Evolutionary conservation across 176 grass and related monocot genomes (phyloP).

Genomic region (Oryza punctata): DNA sequence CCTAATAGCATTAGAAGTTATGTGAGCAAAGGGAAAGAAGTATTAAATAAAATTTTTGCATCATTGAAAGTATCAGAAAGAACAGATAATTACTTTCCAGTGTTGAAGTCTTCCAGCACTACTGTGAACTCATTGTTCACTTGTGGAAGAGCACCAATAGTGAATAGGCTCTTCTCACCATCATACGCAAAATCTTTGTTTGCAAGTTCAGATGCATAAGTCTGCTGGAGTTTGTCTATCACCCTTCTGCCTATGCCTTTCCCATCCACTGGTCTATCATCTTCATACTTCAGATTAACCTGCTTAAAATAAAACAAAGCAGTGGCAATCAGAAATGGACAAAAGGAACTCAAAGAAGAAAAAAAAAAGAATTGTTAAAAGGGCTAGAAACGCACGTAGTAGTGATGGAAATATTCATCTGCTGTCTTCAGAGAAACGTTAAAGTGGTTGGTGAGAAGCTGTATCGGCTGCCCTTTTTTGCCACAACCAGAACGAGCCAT

Average conservation of each 20-base stretch:
- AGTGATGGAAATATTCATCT: constrained; percentile 70
- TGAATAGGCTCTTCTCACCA: too few relatives aligned
- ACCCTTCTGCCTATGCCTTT: constrained; percentile 74
- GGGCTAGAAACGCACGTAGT: constrained; percentile 48
- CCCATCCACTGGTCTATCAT: constrained; percentile 77
- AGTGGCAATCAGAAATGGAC: not conserved
- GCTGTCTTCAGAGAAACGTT: constrained; percentile 51
- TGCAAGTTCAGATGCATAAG: constrained; percentile 24
- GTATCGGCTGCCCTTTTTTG: constrained; percentile 48
- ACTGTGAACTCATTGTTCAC: too few relatives aligned
- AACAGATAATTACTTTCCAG: constrained; percentile 54
- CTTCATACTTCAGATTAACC: constrained; percentile 88
- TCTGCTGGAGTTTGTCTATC: constrained; percentile 78
- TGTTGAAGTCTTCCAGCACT: constrained; percentile 21
- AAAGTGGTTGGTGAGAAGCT: constrained; percentile 67
- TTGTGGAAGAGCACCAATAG: too few relatives aligned
- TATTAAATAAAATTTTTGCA: not conserved
- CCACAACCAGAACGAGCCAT: constrained; percentile 55
- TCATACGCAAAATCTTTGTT: too few relatives aligned
- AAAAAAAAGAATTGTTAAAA: not conserved
- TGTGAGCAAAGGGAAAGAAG: not conserved
- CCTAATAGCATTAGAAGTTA: constrained; percentile 26
- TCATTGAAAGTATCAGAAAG: not conserved
- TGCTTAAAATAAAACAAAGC: constrained; percentile 25
- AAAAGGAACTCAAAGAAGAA: not conserved